Conservation (phyloP, 306 rosid genomes). For the Cucurbita maxima region DNA sequence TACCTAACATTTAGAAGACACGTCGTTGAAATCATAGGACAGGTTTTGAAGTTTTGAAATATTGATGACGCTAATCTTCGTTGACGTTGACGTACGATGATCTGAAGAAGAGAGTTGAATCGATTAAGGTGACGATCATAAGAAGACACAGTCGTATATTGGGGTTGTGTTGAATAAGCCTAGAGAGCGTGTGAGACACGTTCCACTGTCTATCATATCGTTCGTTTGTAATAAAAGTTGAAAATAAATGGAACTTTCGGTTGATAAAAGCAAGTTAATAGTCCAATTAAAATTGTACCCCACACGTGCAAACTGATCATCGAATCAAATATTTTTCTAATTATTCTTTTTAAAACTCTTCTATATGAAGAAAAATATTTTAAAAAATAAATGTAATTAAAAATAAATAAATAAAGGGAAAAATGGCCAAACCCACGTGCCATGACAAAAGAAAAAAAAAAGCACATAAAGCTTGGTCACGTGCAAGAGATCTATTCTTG, state of each 20-base stretch:
- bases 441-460: neutral
- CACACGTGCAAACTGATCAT: neutral
- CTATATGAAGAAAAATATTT: neutral
- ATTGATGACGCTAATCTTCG: too few species aligned
- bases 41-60: too few species aligned
- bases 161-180: too few species aligned
- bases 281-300: neutral
- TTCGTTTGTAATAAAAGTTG: neutral
- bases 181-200: too few species aligned
- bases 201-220: too few species aligned
- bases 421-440: conserved; percentile 1
- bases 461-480: neutral
- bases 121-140: too few species aligned
- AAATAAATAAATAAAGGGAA: neutral
- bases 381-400: neutral
- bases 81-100: too few species aligned
- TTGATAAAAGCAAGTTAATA: neutral
- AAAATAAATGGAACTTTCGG: neutral
- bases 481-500: neutral
- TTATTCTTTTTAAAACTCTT: neutral
- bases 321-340: neutral
- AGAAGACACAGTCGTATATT: too few species aligned
- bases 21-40: too few species aligned
- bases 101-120: too few species aligned
- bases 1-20: too few species aligned